Evolutionary conservation across 75 land plant genomes (phyloP), one percentile per base, ranked within the genome.

Genomic region (Chamaecyparis obtusa): DNA sequence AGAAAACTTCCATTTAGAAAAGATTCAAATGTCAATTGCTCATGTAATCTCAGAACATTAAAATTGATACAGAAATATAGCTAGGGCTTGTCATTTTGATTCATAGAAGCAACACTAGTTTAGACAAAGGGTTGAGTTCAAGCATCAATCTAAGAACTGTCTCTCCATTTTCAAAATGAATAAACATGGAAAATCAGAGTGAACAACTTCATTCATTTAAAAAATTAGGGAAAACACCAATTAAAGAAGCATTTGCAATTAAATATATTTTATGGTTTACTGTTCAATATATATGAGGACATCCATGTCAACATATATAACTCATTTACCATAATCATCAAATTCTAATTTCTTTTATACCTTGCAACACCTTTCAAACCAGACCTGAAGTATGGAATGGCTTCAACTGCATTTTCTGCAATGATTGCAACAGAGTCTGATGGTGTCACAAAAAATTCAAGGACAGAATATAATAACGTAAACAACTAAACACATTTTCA

Each of bases 371-470:
- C 99, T 86, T 98, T 98, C 39, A 98, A 89, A 21, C 99, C 99
- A 89, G 93, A 87, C 86, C 92, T 88, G 87, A 98, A 98, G 76
- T 98, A 98, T 13, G 99, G 99, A 71, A 98, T 98, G 36, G 99
- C 56, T 46, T 92, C 94, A 80, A 98, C 99, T 55, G 99, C 98
- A 94, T 98, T 98, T 49, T 99, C 99, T 88, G 99, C 99, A 91
- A 98, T 97, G 55, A 98, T 98, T 75, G 99, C 99, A 86, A 98
- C 99, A 79, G 99, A 98, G 88, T 98, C 99, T 57, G 99, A 98
- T 80, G 99, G 99, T 75, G 99, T 98, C 55, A 98, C 99, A 90
- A 98, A 98, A 84, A 98, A 98, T 88, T 99, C 97, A 89, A 35
- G 57, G 86, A 46, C 2, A 67, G 2, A 78, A 87, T 35, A 87